phyloP scores from a whole-genome alignment of 2,329 filamentous ascomycete species.

The Alternaria burnsii region DNA sequence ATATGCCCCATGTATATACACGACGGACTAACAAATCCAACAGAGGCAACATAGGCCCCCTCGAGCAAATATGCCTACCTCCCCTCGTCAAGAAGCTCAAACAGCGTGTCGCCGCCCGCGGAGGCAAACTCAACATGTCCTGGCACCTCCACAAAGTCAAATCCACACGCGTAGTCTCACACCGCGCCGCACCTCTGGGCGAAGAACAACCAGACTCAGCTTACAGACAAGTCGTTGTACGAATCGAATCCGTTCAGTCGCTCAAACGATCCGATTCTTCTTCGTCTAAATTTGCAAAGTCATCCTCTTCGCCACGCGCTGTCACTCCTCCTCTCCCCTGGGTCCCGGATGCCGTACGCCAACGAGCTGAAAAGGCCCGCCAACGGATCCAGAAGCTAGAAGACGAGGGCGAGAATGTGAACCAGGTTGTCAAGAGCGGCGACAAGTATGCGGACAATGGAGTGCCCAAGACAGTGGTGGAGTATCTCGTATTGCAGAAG shows the following conservation, averaged over 20 bases:
- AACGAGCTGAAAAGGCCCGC: conserved; percentile 11
- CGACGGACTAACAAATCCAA: background rate
- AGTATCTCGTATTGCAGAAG: conserved; percentile 71
- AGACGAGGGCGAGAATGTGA: background rate
- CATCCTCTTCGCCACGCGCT: background rate
- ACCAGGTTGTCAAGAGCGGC: background rate
- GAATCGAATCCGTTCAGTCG: conserved; percentile 33
- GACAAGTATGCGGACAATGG: conserved; percentile 6
- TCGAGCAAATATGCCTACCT: conserved; percentile 61
- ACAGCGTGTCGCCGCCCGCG: conserved; percentile 63
- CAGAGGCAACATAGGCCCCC: conserved; percentile 30
- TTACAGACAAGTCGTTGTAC: conserved; percentile 39
- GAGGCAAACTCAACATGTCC: conserved; percentile 57
- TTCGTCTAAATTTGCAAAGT: background rate
- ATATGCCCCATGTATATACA: conserved; percentile 8
- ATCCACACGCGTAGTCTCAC: conserved; percentile 63
- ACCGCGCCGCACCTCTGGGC: conserved; percentile 61
- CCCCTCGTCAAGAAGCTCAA: conserved; percentile 62
- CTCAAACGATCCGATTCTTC: conserved; percentile 12
- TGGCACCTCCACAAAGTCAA: conserved; percentile 35
- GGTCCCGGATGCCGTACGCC: conserved; percentile 17
- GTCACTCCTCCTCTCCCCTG: conserved; percentile 4
- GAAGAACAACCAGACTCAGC: conserved; percentile 31
- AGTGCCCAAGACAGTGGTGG: conserved; percentile 55
- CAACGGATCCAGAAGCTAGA: conserved; percentile 3